Percentiles rank a stretch among this genome's conserved stretches.
These are phyloP conservation scores for Aspergillus tanneri DNA, from an alignment of 2,329 filamentous ascomycete species.

Conservation along the genomic window DNA sequence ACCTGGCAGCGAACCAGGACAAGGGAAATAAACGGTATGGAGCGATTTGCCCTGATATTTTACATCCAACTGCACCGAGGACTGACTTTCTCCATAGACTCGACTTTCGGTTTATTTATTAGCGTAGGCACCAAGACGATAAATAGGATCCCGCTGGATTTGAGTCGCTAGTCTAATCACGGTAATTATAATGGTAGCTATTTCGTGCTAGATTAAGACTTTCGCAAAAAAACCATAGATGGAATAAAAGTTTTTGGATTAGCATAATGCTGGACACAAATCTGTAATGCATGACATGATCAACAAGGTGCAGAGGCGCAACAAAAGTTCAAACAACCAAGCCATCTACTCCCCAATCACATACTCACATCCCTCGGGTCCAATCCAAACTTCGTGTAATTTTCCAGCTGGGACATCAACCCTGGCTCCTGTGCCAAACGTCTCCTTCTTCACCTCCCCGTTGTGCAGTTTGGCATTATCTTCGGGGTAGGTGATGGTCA, in stretches of 20 bases:
- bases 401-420: slow-evolving; percentile 59
- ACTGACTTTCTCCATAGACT: slow-evolving; percentile 23
- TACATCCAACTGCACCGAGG: not conserved
- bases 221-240: not conserved
- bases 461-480: slow-evolving; percentile 39
- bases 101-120: slow-evolving; percentile 41
- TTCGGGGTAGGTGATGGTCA: slow-evolving; percentile 59
- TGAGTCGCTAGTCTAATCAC: not conserved
- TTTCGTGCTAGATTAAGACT: too few relatives aligned
- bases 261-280: not conserved
- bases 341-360: slow-evolving; percentile 57
- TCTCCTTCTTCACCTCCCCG: slow-evolving; percentile 49
- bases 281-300: not conserved
- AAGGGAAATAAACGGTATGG: slow-evolving; percentile 46
- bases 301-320: too few relatives aligned
- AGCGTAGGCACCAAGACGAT: slow-evolving; percentile 2
- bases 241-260: not conserved
- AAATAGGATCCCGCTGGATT: slow-evolving; percentile 5
- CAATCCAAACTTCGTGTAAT: slow-evolving; percentile 63
- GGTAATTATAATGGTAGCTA: too few relatives aligned
- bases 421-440: slow-evolving; percentile 54
- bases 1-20: slow-evolving; percentile 40
- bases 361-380: slow-evolving; percentile 58
- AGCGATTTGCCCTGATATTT: not conserved
- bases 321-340: slow-evolving; percentile 4